Base-by-base conservation (phyloP, 352 stramenopile species). In the Salisapilia sapeloensis region DNA sequence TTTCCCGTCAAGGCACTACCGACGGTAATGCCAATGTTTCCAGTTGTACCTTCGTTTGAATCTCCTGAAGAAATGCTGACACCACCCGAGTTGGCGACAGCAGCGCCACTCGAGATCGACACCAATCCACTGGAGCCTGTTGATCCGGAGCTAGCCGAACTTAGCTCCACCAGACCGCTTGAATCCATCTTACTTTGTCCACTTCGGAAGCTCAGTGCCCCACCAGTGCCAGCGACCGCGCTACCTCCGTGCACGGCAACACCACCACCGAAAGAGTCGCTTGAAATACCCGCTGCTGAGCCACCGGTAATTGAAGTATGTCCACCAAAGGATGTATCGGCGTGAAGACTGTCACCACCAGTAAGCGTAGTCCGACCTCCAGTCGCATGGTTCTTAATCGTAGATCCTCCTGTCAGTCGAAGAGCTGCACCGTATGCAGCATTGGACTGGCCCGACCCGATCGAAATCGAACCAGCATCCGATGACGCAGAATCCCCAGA, bases 41-140 rank as follows among this genome's bases (percentile, higher is more conserved):
- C 47, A 4, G 42, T 43, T 8, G 33, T 19, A 13, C 38, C 47
- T 20, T 24, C 35, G 20, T 23, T 40, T 33, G 44, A 25, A 20
- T 44, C 24, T 5, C 44, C 36, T 9, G 44, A 35, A 6, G 22
- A 14, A 12, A 52, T 31, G 1, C 18, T 16, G 3, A 52, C 24
- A 14, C 10, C 5, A 3, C 44, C 44, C 18, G 32, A 22, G 13
- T 26, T 9, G 11, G 18, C 5, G 10, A 4, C 19, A 13, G 42
- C 50, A 13, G 31, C 25, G 4, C 42, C 41, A 10, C 59, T 63
- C 18, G 34, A 33, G 16, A 74, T 45, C 6, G 38, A 28, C 12
- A 78, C 39, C 18, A 30, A 46, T 32, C 62, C 62, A 29, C 56
- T 77, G 1, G 44, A n/a, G n/a, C n/a, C n/a, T n/a, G n/a, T n/a